Conservation (phyloP, 371 early-diverging fungal genomes). For the Mortierella sp. region DNA sequence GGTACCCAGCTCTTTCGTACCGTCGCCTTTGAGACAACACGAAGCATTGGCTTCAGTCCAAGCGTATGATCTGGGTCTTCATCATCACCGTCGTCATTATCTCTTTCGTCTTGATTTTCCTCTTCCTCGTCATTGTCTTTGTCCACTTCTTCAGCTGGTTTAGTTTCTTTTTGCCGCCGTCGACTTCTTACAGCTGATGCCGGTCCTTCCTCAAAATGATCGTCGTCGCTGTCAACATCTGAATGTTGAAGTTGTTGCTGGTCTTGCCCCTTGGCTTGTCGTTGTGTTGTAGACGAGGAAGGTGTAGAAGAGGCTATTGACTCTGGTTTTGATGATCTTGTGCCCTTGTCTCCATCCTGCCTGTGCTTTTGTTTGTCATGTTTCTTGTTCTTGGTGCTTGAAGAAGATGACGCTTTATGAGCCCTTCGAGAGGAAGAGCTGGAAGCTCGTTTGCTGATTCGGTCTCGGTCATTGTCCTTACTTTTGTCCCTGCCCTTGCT, state of each 20-base stretch:
- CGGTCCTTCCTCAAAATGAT: background rate
- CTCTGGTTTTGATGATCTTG: background rate
- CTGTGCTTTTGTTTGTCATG: background rate
- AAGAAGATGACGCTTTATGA: background rate
- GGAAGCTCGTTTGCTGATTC: background rate
- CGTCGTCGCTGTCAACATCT: constrained; percentile 26
- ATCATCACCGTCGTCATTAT: constrained; percentile 10
- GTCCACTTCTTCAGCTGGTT: too few species aligned
- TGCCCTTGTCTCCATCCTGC: background rate
- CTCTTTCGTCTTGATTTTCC: constrained; percentile 4
- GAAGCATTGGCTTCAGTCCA: constrained; percentile 34
- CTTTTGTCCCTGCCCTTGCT: background rate
- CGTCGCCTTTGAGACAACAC: constrained; percentile 41
- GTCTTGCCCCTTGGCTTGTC: background rate
- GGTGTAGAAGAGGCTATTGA: constrained; percentile 10
- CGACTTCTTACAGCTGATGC: too few species aligned
- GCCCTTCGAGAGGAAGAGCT: background rate
- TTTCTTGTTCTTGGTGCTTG: too few species aligned
- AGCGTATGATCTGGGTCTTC: constrained; percentile 26
- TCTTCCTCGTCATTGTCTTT: constrained; percentile 8
- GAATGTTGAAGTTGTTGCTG: constrained; percentile 16
- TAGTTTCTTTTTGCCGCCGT: too few species aligned
- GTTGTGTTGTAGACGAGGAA: background rate
- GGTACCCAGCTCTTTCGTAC: constrained; percentile 36
- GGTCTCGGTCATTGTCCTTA: background rate